These are phyloP conservation scores for Colletotrichum australisinense DNA, from an alignment of 2,329 filamentous ascomycete genomes.

Conservation along the genomic window DNA sequence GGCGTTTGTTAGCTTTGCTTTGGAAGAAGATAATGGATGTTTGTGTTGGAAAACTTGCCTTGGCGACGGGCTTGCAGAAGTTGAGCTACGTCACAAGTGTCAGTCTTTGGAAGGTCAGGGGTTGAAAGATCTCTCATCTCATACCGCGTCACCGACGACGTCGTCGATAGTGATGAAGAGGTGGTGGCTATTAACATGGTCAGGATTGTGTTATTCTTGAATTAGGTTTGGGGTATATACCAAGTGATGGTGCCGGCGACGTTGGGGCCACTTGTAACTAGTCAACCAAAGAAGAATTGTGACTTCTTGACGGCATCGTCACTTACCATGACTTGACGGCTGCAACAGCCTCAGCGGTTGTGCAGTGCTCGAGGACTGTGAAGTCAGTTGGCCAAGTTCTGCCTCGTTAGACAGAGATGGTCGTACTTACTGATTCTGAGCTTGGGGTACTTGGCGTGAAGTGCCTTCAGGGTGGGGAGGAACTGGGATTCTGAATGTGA, in stretches of 20 bases:
- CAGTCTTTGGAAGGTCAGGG: neutral
- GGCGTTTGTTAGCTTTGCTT: neutral
- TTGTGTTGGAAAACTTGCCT: slow-evolving; percentile 54
- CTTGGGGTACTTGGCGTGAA: slow-evolving; percentile 81
- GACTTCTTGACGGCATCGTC: too few relatives aligned
- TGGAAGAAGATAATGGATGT: neutral
- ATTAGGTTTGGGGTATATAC: slow-evolving; percentile 42
- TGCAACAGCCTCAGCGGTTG: slow-evolving; percentile 82
- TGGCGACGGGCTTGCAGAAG: slow-evolving; percentile 84
- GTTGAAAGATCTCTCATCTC: slow-evolving; percentile 16
- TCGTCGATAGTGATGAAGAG: slow-evolving; percentile 84
- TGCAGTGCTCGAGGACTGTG: slow-evolving; percentile 82
- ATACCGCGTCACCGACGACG: slow-evolving; percentile 64
- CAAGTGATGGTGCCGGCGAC: slow-evolving; percentile 64
- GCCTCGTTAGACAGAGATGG: too few relatives aligned
- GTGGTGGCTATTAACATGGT: slow-evolving; percentile 73
- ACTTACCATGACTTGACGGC: slow-evolving; percentile 63
- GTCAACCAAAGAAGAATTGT: neutral
- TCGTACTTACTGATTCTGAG: slow-evolving; percentile 61
- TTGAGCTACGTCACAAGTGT: slow-evolving; percentile 41
- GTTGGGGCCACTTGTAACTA: slow-evolving; percentile 75
- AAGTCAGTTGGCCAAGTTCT: neutral
- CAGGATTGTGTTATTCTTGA: neutral
- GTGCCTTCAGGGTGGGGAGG: slow-evolving; percentile 79
- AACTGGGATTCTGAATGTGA: slow-evolving; percentile 58